phyloP scores from a whole-genome alignment of 2,329 filamentous ascomycete species.

The Lithohypha guttulata region DNA sequence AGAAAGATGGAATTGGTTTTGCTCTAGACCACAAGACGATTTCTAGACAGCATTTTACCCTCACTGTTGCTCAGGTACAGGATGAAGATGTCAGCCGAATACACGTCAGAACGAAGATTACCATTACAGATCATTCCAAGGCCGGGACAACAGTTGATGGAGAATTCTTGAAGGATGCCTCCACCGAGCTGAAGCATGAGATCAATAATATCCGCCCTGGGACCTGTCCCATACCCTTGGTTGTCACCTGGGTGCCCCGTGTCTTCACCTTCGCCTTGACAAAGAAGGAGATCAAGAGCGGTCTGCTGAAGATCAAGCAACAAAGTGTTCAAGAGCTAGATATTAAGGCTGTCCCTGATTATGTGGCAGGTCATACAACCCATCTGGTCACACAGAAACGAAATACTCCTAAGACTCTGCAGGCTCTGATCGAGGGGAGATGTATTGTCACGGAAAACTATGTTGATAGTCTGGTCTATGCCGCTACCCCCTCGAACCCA shows the following conservation, averaged over 20 bases:
- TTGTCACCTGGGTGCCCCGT: conserved; percentile 67
- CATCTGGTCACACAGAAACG: conserved; percentile 83
- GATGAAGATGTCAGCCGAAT: conserved; percentile 56
- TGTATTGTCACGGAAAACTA: conserved; percentile 66
- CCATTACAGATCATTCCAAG: conserved; percentile 73
- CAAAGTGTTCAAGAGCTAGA: conserved; percentile 69
- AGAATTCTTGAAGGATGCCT: conserved; percentile 50
- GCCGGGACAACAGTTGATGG: conserved; percentile 72
- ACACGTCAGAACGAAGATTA: conserved; percentile 56
- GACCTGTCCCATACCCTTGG: conserved; percentile 48
- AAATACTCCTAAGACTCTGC: conserved; percentile 77
- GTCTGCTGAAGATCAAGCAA: conserved; percentile 52
- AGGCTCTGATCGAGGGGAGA: conserved; percentile 71
- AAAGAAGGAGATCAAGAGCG: conserved; percentile 55
- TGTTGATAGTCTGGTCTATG: conserved; percentile 59
- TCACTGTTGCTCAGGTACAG: conserved; percentile 57
- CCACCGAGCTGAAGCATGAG: conserved; percentile 43
- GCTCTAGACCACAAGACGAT: conserved; percentile 71
- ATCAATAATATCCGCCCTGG: conserved; percentile 62
- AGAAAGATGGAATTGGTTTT: conserved; percentile 52
- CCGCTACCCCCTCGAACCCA: conserved; percentile 41
- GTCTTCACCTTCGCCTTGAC: conserved; percentile 74
- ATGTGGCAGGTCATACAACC: conserved; percentile 59
- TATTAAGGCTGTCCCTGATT: conserved; percentile 71
- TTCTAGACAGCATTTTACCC: conserved; percentile 76